Percentiles rank a stretch among this genome's conserved stretches.
phyloP scores from a whole-genome alignment of 805 yeast genomes.

The Komagataella mondaviorum region DNA sequence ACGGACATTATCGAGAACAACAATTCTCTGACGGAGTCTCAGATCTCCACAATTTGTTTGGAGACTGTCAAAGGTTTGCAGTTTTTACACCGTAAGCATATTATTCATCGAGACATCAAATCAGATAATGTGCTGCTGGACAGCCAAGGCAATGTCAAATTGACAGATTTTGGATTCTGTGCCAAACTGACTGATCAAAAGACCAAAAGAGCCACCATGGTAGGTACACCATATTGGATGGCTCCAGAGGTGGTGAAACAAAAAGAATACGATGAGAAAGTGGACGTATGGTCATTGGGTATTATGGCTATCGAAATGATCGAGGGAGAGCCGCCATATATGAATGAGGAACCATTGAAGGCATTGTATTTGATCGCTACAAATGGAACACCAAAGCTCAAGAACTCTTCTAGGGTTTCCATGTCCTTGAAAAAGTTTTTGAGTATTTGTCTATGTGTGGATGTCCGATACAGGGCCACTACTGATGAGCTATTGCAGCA shows the following conservation, averaged over 20 bases:
- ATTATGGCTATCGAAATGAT: conserved; percentile 84
- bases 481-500: conserved; percentile 81
- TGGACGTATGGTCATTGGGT: conserved; percentile 75
- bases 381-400: conserved; percentile 69
- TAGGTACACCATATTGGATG: conserved; percentile 87
- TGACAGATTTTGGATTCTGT: conserved; percentile 74
- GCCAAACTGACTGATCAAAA: conserved; percentile 68
- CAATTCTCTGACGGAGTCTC: conserved; percentile 79
- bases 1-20: conserved; percentile 91
- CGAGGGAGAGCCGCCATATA: conserved; percentile 75
- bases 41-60: conserved; percentile 88
- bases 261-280: conserved; percentile 71
- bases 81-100: conserved; percentile 83
- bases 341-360: conserved; percentile 67
- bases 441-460: conserved; percentile 87
- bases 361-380: conserved; percentile 70
- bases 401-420: conserved; percentile 33
- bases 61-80: conserved; percentile 81
- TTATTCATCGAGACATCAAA: conserved; percentile 92
- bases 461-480: conserved; percentile 80
- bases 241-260: conserved; percentile 79
- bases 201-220: conserved; percentile 72
- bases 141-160: conserved; percentile 75
- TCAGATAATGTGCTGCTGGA: conserved; percentile 84
- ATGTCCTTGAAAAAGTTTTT: conserved; percentile 73